These are phyloP conservation scores for Canariomyces notabilis DNA, from an alignment of 2,329 filamentous ascomycete species.

Conservation along the genomic window DNA sequence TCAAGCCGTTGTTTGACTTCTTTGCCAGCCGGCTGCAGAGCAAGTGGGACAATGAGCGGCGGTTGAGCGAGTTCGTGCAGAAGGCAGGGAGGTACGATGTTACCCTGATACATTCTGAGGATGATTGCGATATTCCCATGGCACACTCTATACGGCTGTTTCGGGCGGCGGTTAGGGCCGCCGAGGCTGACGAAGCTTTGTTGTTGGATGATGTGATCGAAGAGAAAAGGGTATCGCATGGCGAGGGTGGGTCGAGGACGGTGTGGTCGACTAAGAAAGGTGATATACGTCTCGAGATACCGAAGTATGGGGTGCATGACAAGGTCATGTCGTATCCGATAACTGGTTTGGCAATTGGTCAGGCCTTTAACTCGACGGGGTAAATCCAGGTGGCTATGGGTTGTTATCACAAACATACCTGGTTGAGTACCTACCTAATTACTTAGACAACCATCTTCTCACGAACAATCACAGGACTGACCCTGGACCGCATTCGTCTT, in stretches of 20 bases:
- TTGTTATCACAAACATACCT: too few relatives aligned
- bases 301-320: constrained; percentile 54
- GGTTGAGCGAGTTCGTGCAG: constrained; percentile 41
- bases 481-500: too few relatives aligned
- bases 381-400: too few relatives aligned
- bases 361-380: constrained; percentile 43
- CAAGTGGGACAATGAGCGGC: constrained; percentile 49
- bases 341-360: constrained; percentile 46
- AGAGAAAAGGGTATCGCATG: constrained; percentile 38
- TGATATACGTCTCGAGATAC: constrained; percentile 48
- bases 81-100: constrained; percentile 40
- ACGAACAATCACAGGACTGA: too few relatives aligned
- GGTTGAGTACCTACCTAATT: too few relatives aligned
- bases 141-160: constrained; percentile 46
- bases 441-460: too few relatives aligned
- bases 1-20: constrained; percentile 41
- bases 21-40: constrained; percentile 44
- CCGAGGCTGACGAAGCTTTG: constrained; percentile 27
- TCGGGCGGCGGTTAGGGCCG: constrained; percentile 43
- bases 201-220: constrained; percentile 41
- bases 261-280: constrained; percentile 44
- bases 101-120: constrained; percentile 46
- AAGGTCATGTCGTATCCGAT: constrained; percentile 53
- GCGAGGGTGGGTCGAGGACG: constrained; percentile 45
- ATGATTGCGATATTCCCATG: constrained; percentile 48